These are phyloP conservation scores for Logfia minima DNA, from an alignment of 129 eudicot genomes.

Conservation along the genomic window DNA sequence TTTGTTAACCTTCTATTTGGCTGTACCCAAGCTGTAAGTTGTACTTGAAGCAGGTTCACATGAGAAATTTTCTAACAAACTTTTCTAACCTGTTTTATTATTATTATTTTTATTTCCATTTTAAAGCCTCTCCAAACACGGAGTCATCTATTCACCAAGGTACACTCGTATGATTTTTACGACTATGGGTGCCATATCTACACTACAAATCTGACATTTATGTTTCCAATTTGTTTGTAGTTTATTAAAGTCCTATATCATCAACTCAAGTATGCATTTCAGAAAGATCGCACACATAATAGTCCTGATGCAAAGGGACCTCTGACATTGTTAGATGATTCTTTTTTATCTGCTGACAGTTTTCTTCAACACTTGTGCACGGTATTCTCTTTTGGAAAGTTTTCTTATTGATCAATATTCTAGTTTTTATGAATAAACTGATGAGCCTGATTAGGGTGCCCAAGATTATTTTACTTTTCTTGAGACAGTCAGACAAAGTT, in stretches of 20 bases:
- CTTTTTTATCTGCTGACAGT: conserved; percentile 75
- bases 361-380: conserved; percentile 84
- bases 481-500: background rate
- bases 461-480: background rate
- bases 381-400: conserved; percentile 41
- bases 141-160: conserved; percentile 86
- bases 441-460: background rate
- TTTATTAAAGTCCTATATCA: conserved; percentile 62
- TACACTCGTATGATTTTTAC: conserved; percentile 28
- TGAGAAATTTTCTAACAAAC: conserved; percentile 3
- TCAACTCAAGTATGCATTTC: conserved; percentile 83
- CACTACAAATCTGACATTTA: conserved; percentile 18
- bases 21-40: conserved; percentile 87
- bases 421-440: background rate
- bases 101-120: background rate
- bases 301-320: conserved; percentile 43
- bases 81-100: background rate
- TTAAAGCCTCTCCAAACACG: conserved; percentile 82
- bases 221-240: conserved; percentile 40
- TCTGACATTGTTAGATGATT: conserved; percentile 69
- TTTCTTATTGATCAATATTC: background rate
- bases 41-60: background rate
- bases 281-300: conserved; percentile 45
- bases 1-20: conserved; percentile 72
- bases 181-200: background rate